Base-by-base conservation (phyloP, 129 eudicot species). In the Artemisia argyi region DNA sequence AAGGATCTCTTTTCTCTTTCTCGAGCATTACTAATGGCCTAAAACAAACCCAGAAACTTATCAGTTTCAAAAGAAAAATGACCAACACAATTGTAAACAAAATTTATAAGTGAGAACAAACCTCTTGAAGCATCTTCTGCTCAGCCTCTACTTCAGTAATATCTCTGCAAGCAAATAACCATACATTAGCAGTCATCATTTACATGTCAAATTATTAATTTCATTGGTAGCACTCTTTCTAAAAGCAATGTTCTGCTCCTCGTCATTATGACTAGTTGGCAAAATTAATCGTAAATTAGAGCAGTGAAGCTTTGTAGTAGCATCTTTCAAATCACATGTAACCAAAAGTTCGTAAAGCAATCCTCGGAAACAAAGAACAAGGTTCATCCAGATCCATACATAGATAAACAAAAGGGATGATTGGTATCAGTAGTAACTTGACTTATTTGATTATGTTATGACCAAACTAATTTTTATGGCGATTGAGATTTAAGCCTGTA, bases 21-120 rank as follows among this genome's bases (percentile, higher is more conserved):
- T 49, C 99, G 87, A 54, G 96, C 97, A 82, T 95, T 95, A 79
- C 85, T 86, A 53, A 95, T 84, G 39, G 99, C 99, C 99, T 91
- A 17, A 73, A 67, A 28, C 74, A 64, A 72, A 63, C 59, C 30
- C 20, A 53, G 28, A 1, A 47, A n/a, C 26, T 15, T 63, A 64
- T 46, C 63, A 53, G 50, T 13, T 22, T 58, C 52, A 17, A 65
- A 54, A 54, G 19, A 48, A 28, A 50, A 19, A 55, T 4, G 26
- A 28, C 19, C 42, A 76, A 63, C n/a, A 35, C 66, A 16, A 49
- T 2, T 47, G 58, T 44, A 53, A 39, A 28, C 48, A 68, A 69
- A 18, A 11, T 24, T 61, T 61, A 8, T n/a, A 28, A 26, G 65
- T 35, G 24, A 42, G 24, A 69, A 64, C 82, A 60, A 32, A 94